Conservation (phyloP, 768 basidiomycete species). For the Hygrocybe coccinea region DNA sequence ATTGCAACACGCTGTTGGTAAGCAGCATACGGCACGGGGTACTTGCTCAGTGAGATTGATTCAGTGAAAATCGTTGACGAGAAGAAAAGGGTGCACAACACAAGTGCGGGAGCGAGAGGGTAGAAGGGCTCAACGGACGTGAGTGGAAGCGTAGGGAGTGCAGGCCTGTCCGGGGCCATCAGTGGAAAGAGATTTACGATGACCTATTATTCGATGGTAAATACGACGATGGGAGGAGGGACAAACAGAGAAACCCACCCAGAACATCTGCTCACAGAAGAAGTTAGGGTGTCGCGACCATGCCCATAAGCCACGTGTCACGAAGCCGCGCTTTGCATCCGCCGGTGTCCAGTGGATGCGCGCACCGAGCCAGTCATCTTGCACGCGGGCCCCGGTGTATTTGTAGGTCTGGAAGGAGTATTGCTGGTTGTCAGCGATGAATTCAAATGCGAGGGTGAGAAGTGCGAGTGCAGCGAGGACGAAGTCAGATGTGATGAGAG, state of each 20-base stretch:
- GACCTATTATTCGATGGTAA: not conserved
- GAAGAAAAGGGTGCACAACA: slow-evolving; percentile 67
- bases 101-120: slow-evolving; percentile 49
- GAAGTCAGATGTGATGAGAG: slow-evolving; percentile 57
- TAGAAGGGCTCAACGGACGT: slow-evolving; percentile 7
- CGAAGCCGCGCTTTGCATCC: slow-evolving; percentile 75
- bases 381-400: slow-evolving; percentile 42
- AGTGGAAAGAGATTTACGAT: slow-evolving; percentile 60
- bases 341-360: slow-evolving; percentile 61
- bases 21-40: slow-evolving; percentile 59
- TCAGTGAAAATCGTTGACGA: slow-evolving; percentile 79
- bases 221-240: not conserved
- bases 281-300: slow-evolving; percentile 93
- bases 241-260: slow-evolving; percentile 40
- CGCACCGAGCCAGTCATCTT: slow-evolving; percentile 60
- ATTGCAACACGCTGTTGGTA: slow-evolving; percentile 79
- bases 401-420: slow-evolving; percentile 82
- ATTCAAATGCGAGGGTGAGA: slow-evolving; percentile 60
- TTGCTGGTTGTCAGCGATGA: slow-evolving; percentile 88
- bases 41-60: slow-evolving; percentile 70
- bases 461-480: slow-evolving; percentile 56
- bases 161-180: slow-evolving; percentile 37
- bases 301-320: slow-evolving; percentile 79
- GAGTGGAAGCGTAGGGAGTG: slow-evolving; percentile 16
- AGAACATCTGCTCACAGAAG: slow-evolving; percentile 83